Base-by-base conservation (phyloP, 106 monocot species). In the Cymbidium sinense region DNA sequence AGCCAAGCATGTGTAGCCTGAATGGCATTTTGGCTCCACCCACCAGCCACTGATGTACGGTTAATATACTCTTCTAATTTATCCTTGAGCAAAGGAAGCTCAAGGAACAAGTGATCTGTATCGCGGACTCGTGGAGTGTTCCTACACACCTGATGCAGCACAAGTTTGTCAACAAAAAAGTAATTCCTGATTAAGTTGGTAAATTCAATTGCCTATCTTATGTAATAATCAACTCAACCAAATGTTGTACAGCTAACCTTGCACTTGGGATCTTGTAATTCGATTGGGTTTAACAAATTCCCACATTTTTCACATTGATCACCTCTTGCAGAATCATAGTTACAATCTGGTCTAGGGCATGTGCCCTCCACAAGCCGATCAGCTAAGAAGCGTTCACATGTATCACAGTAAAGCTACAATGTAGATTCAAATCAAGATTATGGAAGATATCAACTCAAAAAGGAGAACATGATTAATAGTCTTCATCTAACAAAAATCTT, bases 271-370 rank as follows among this genome's bases (percentile, higher is more conserved):
- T 98, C 92, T 70, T 77, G 85, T 37, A 98, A 82, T 77, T 98
- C 96, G 9, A 87, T 90, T 34, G 96, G 94, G 77, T 98, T 98
- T 75, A 94, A 85, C 76, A 94, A 79, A 41, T 92, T 92, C 37
- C 96, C 94, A 84, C 96, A 98, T 19, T 87, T 98, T 75, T 98
- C 96, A 87, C 96, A 98, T 70, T 94, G 96, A 41, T 98, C 96
- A 52, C 96, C 96, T 64, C 94, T 37, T 37, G 96, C 96, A 77
- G 90, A 90, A 0, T 92, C 88, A 44, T 94, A 88, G 71, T 90
- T 86, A 82, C 96, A 98, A 61, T 75, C 77, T 33, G 81, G 75
- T 7, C 84, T 91, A 65, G 96, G 96, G 51, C 96, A 94, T 43
- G 81, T 84, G n/a, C 96, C 96, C 81, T 98, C 96, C 61, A 98